A percentile compares a stretch with the other conserved stretches of the same genome.
Conservation (phyloP, 768 basidiomycete species). For the Amanita exitialis region DNA sequence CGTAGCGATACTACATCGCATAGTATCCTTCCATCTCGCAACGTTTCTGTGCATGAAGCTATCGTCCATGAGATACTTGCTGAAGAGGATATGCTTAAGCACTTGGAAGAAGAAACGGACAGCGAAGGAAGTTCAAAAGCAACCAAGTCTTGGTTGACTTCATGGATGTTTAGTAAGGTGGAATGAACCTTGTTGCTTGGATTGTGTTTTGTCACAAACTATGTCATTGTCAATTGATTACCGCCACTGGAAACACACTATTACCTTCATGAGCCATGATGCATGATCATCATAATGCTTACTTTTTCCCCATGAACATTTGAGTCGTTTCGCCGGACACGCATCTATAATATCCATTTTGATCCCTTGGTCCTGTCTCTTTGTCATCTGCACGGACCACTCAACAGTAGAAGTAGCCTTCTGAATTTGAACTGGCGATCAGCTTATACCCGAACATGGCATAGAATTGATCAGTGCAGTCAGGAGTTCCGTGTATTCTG, state of each 20-base stretch:
- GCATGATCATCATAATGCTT: background rate
- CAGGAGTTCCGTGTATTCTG: too few species aligned
- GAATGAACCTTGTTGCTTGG: conserved; percentile 13
- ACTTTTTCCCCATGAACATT: background rate
- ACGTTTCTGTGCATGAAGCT: conserved; percentile 51
- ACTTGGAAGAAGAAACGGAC: conserved; percentile 44
- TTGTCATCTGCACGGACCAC: too few species aligned
- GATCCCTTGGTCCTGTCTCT: too few species aligned
- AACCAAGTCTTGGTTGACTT: conserved; percentile 49
- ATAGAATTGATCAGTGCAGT: too few species aligned
- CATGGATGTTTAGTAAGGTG: conserved; percentile 52
- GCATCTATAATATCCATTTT: too few species aligned
- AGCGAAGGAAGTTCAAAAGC: conserved; percentile 34
- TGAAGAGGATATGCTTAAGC: conserved; percentile 50
- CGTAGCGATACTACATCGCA: conserved; percentile 24
- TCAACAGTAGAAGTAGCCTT: too few species aligned
- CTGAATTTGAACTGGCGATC: too few species aligned
- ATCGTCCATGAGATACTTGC: conserved; percentile 60
- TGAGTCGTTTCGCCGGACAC: too few species aligned
- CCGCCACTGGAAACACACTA: background rate
- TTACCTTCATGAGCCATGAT: background rate
- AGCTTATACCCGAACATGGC: too few species aligned
- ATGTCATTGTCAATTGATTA: background rate
- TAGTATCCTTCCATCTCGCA: conserved; percentile 15
- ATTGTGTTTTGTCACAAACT: conserved; percentile 1